These are phyloP conservation scores for Magnaporthiopsis poae DNA, from an alignment of 2,329 filamentous ascomycete genomes.

Conservation along the genomic window DNA sequence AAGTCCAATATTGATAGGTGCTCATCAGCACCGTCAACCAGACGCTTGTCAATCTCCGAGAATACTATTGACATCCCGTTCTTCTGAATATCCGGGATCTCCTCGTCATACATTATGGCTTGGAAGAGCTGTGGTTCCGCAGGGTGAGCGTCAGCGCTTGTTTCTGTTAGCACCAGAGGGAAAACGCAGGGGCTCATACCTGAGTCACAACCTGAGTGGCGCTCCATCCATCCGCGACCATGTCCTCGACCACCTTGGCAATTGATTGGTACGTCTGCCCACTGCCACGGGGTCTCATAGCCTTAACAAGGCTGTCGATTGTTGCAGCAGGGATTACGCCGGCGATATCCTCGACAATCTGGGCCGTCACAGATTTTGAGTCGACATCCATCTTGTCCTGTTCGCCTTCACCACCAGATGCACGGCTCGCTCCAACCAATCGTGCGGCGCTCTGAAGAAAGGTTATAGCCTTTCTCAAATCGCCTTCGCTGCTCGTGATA, in stretches of 20 bases:
- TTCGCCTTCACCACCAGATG: slow-evolving; percentile 32
- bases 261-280: slow-evolving; percentile 62
- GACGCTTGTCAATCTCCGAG: slow-evolving; percentile 84
- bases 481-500: slow-evolving; percentile 81
- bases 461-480: slow-evolving; percentile 91
- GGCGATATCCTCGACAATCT: slow-evolving; percentile 85
- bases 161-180: slow-evolving; percentile 8
- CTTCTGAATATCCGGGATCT: slow-evolving; percentile 75
- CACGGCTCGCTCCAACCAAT: slow-evolving; percentile 56
- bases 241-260: slow-evolving; percentile 71
- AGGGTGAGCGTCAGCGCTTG: slow-evolving; percentile 12
- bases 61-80: slow-evolving; percentile 82
- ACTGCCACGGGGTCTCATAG: slow-evolving; percentile 62
- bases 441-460: slow-evolving; percentile 90
- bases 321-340: slow-evolving; percentile 77
- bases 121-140: slow-evolving; percentile 58
- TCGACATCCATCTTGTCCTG: slow-evolving; percentile 51
- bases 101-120: slow-evolving; percentile 71
- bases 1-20: slow-evolving; percentile 84
- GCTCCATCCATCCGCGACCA: slow-evolving; percentile 96
- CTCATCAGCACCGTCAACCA: slow-evolving; percentile 91
- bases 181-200: slow-evolving; percentile 34
- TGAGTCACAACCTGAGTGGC: slow-evolving; percentile 78
- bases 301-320: slow-evolving; percentile 59
- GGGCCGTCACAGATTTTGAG: slow-evolving; percentile 58